Base-by-base conservation (phyloP, 2,329 filamentous ascomycete species). In the Fusarium multiceps region DNA sequence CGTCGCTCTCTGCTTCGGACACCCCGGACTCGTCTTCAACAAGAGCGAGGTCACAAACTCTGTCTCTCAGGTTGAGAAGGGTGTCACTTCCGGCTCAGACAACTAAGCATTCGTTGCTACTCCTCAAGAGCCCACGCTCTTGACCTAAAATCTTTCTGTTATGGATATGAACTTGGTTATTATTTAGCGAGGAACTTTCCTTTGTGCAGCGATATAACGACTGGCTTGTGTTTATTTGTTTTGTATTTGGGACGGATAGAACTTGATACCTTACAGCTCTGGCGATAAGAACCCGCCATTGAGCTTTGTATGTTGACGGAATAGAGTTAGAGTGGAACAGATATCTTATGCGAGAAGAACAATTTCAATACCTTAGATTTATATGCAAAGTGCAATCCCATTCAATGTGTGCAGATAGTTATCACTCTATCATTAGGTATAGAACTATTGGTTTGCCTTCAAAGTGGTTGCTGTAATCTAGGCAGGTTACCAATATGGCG, bases 21-120 rank as follows among this genome's bases (percentile, higher is more conserved):
- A 83, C 71, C 82, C 82, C 3, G 82, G 82, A 2, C 74, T 83
- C 18, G 80, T 80, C 16, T 79, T 84, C 48, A 73, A 75, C 55
- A 62, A 66, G 32, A 21, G 63, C 6, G 49, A 50, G n/a, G n/a
- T 62, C 21, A 66, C 50, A 25, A 71, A 61, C 23, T 14, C 46
- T 23, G 64, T 59, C 25, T 57, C 66, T n/a, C 72, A 78, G 59
- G 66, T 54, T 45, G 78, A 79, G 68, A 74, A 67, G 66, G 70
- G 59, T 5, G 34, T 43, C 14, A 7, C 30, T 21, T 57, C 53
- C 6, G 50, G 59, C 37, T 67, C 64, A 25, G 58, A 59, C 50
- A 69, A 62, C 54, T 72, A 63, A 57, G 32, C 23, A 10, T 43
- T 13, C 16, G 25, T 21, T 20, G 21, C 34, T 49, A 9, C 18